Conservation (phyloP, 192 early-diverging fungal species). For the Coemansia guatemalensis region DNA sequence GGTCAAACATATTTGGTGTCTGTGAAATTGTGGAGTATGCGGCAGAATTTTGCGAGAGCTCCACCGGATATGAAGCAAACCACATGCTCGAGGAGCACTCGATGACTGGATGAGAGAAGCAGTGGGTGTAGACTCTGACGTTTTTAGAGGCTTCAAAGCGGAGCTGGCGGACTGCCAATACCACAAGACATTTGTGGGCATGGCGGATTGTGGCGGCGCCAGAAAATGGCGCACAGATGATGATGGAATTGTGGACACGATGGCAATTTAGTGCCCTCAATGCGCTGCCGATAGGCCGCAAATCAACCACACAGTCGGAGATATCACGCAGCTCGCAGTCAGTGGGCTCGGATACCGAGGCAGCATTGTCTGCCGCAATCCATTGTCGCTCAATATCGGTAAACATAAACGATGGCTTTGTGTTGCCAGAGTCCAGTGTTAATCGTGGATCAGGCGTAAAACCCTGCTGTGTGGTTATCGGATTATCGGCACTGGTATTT, state of each 20-base stretch:
- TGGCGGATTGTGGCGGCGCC: conserved; percentile 75
- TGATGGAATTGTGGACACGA: conserved; percentile 62
- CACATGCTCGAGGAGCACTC: conserved; percentile 70
- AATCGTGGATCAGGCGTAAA: too few relatives aligned
- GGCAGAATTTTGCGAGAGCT: conserved; percentile 23
- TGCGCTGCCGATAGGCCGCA: conserved; percentile 50
- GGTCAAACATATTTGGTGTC: conserved; percentile 55
- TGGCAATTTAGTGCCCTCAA: conserved; percentile 78
- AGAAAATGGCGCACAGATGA: conserved; percentile 65
- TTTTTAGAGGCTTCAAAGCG: conserved; percentile 73
- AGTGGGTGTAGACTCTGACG: conserved; percentile 67
- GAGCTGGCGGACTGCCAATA: conserved; percentile 80
- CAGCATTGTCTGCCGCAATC: too few relatives aligned
- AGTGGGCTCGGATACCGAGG: not conserved
- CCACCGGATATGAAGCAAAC: conserved; percentile 63
- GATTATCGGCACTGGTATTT: too few relatives aligned
- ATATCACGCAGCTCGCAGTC: conserved; percentile 55
- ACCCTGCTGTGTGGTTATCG: too few relatives aligned
- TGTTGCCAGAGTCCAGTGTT: too few relatives aligned
- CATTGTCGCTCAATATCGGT: not conserved
- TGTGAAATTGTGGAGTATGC: not conserved
- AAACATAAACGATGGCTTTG: conserved; percentile 4
- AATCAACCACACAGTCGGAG: conserved; percentile 62
- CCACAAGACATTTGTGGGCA: conserved; percentile 60
- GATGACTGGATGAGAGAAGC: conserved; percentile 81